Conservation (phyloP, 306 rosid genomes). For the Casuarina cunninghamiana region DNA sequence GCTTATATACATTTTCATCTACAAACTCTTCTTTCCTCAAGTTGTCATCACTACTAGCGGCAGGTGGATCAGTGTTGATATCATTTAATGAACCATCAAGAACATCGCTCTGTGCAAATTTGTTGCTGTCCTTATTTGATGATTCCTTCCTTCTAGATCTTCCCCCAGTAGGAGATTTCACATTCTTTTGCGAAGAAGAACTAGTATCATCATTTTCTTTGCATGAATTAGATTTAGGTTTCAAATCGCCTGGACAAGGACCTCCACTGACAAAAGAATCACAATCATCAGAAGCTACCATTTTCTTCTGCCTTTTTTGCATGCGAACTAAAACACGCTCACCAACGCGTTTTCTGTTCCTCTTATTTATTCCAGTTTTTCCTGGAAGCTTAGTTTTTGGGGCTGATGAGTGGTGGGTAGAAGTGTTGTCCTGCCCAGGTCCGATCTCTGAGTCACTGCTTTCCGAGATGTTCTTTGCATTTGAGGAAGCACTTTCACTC, state of each 20-base stretch:
- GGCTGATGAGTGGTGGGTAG: constrained; percentile 49
- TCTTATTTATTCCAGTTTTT: constrained; percentile 58
- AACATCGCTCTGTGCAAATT: constrained; percentile 52
- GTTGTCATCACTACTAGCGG: constrained; percentile 61
- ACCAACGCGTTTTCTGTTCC: constrained; percentile 96
- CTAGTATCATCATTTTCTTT: constrained; percentile 45
- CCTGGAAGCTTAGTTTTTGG: constrained; percentile 60
- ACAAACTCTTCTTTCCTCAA: constrained; percentile 67
- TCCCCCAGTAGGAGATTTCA: constrained; percentile 35
- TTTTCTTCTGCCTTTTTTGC: constrained; percentile 90
- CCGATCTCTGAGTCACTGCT: constrained; percentile 97
- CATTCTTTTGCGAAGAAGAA: constrained; percentile 43
- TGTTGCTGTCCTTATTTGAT: constrained; percentile 32
- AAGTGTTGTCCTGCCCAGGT: constrained; percentile 53
- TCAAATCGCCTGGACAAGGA: constrained; percentile 45
- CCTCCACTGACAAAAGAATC: constrained; percentile 70
- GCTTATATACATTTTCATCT: constrained; percentile 68
- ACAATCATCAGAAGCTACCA: constrained; percentile 76
- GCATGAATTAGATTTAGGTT: constrained; percentile 42
- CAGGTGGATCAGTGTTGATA: constrained; percentile 53
- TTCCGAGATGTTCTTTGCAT: constrained; percentile 78
- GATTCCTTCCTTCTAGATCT: constrained; percentile 50
- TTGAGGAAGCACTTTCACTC: constrained; percentile 96
- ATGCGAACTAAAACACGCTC: constrained; percentile 83
- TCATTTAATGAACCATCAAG: constrained; percentile 58